A percentile compares a stretch with the other conserved stretches of the same genome.
Conservation (phyloP, 495 filamentous ascomycete species). For the Xylaria bambusicola region DNA sequence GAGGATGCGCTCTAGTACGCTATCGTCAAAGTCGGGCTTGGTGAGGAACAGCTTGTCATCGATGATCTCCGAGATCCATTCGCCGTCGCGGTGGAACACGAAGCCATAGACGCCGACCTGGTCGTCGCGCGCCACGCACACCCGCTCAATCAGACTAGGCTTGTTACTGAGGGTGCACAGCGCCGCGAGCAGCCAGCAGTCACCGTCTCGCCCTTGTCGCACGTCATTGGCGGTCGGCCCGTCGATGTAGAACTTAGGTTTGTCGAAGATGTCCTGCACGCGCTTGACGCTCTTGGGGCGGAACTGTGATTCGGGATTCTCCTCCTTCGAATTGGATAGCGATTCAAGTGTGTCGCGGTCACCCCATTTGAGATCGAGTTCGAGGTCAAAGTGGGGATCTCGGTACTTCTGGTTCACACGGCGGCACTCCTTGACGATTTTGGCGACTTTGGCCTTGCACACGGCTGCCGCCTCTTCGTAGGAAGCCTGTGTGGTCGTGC, state of each 20-base stretch:
- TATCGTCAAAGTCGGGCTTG: constrained; percentile 80
- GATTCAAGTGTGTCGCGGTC: constrained; percentile 64
- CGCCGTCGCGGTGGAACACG: constrained; percentile 89
- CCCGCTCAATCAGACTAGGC: constrained; percentile 70
- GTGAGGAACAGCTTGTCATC: constrained; percentile 79
- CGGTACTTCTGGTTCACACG: constrained; percentile 88
- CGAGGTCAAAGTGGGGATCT: constrained; percentile 87
- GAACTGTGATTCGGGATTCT: constrained; percentile 34
- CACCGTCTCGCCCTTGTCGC: constrained; percentile 75
- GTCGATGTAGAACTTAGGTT: constrained; percentile 82
- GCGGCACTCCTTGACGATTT: constrained; percentile 80
- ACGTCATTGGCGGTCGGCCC: constrained; percentile 82
- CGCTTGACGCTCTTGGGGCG: constrained; percentile 66
- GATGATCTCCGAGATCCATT: constrained; percentile 89
- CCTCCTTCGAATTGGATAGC: constrained; percentile 43
- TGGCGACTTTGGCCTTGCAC: constrained; percentile 73
- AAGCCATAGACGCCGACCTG: constrained; percentile 90
- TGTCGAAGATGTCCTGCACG: constrained; percentile 81
- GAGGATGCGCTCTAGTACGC: constrained; percentile 61
- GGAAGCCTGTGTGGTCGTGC: constrained; percentile 53
- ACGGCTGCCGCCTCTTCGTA: constrained; percentile 72
- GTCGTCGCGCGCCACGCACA: constrained; percentile 83
- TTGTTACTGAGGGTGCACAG: constrained; percentile 83
- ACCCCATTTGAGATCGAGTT: constrained; percentile 69
- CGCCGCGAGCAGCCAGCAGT: constrained; percentile 92